A percentile compares a stretch with the other conserved stretches of the same genome.
Conservation (phyloP, 306 rosid genomes). For the Hippophae gyantsensis region DNA sequence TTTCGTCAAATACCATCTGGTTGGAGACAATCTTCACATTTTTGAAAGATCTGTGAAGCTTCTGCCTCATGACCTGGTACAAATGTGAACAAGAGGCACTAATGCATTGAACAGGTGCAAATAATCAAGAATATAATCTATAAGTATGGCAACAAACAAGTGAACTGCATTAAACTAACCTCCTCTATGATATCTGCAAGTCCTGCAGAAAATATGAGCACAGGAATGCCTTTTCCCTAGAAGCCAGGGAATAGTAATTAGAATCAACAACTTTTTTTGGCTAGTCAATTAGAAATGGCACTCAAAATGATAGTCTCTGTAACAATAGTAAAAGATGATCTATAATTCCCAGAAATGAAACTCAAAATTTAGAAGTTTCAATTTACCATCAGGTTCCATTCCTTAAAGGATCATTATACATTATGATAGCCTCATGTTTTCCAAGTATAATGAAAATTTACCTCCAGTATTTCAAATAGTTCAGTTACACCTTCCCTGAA, state of each 20-base stretch:
- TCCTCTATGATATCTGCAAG: constrained; percentile 94
- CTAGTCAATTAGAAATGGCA: background rate
- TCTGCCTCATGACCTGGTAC: constrained; percentile 72
- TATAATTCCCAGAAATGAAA: background rate
- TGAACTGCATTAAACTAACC: constrained; percentile 36
- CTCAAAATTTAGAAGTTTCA: constrained; percentile 1
- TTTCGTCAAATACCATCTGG: constrained; percentile 66
- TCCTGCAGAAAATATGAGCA: constrained; percentile 91
- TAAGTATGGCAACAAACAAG: constrained; percentile 14
- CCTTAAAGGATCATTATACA: constrained; percentile 1
- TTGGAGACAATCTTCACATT: constrained; percentile 79
- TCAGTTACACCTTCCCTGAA: constrained; percentile 88
- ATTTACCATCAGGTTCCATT: constrained; percentile 2
- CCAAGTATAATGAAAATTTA: constrained; percentile 13
- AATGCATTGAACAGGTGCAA: constrained; percentile 13
- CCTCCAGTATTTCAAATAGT: constrained; percentile 79
- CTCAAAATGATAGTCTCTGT: background rate
- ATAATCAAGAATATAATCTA: constrained; percentile 4
- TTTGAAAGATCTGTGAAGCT: constrained; percentile 66
- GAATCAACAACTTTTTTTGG: background rate
- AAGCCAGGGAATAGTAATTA: constrained; percentile 9
- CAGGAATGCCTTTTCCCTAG: constrained; percentile 76
- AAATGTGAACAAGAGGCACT: constrained; percentile 8
- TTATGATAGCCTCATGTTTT: background rate
- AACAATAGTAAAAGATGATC: no score